Conservation (phyloP, 345 rosid genomes). For the Dipteronia sinensis region DNA sequence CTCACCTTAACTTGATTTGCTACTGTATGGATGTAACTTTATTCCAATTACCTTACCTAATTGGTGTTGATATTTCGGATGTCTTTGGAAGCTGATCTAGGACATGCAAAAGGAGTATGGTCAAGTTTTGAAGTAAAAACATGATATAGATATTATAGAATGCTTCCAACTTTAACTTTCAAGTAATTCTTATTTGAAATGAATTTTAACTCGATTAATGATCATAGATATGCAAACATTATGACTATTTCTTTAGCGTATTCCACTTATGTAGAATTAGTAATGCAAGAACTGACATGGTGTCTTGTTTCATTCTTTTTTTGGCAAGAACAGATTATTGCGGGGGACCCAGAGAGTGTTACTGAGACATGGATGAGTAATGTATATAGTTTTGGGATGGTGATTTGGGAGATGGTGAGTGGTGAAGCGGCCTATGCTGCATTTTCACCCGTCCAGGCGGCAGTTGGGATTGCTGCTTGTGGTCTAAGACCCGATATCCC, state of each 20-base stretch:
- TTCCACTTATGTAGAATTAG: not conserved
- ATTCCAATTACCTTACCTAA: slow-evolving; percentile 11
- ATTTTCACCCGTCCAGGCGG: slow-evolving; percentile 95
- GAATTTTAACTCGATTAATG: not conserved
- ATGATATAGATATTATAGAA: not conserved
- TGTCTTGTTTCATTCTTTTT: not conserved
- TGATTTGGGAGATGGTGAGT: slow-evolving; percentile 93
- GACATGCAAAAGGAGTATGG: not conserved
- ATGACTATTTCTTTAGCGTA: slow-evolving; percentile 1
- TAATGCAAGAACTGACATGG: slow-evolving; percentile 2
- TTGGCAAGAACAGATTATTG: slow-evolving; percentile 70
- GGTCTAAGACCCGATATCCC: slow-evolving; percentile 94
- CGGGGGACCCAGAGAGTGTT: slow-evolving; percentile 92
- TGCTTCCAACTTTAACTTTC: not conserved
- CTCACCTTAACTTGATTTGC: slow-evolving; percentile 24
- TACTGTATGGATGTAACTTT: slow-evolving; percentile 11
- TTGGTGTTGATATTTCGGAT: slow-evolving; percentile 8
- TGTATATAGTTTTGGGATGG: slow-evolving; percentile 93
- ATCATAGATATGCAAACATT: not conserved
- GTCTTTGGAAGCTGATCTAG: slow-evolving; percentile 12
- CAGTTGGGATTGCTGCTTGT: slow-evolving; percentile 95
- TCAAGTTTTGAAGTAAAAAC: not conserved
- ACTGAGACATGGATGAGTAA: slow-evolving; percentile 98
- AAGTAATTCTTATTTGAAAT: not conserved
- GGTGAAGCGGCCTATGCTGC: slow-evolving; percentile 89